Evolutionary conservation across 148 eudicot genomes (phyloP), one percentile per base, ranked within the genome.

Genomic region (Cornus kousa): DNA sequence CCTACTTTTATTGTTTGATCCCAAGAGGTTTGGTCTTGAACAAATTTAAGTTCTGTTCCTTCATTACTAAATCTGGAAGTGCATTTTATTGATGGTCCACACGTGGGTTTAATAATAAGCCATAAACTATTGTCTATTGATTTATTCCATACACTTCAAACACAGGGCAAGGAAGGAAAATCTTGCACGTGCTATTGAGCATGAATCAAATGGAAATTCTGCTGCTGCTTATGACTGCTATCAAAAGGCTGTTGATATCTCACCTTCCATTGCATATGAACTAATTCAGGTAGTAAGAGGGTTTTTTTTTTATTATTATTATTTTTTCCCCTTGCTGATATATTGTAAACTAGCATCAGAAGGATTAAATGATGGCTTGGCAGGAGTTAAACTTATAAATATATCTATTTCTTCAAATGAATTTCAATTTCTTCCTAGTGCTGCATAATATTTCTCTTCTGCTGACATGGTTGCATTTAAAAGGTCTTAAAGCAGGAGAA

Each of bases 241-340:
- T 80, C 98, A 94, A 83, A 96, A 94, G 83, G 98, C 98, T 76
- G 95, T 96, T 64, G 98, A 94, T 81, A 91, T 96, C 78, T 89
- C 99, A 74, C 99, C 99, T 74, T 82, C 88, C 37, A 83, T 96
- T 79, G 99, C 99, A 70, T 83, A 88, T 82, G 95, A 91, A 50
- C 86, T 96, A 53, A 96, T 96, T 67, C 94, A 96, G 99, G 99
- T 96, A 78, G 4, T 69, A 48, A 43, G 62, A 13, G 32, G 77
- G 73, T 77, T 55, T 70, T 19, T 20, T 20, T 28, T 28, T 28
- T 28, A 1, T 28, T 28, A 0, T 28, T 28, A 0, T 28, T 28
- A 0, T 28, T 28, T 28, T 37, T 48, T 35, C 1, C 37, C 39
- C 77, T 23, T 14, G 24, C 7, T 46, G 7, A 14, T 22, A n/a